Evolutionary conservation across 257 asterid species (phyloP).

Genomic region (Ehretia macrophylla): DNA sequence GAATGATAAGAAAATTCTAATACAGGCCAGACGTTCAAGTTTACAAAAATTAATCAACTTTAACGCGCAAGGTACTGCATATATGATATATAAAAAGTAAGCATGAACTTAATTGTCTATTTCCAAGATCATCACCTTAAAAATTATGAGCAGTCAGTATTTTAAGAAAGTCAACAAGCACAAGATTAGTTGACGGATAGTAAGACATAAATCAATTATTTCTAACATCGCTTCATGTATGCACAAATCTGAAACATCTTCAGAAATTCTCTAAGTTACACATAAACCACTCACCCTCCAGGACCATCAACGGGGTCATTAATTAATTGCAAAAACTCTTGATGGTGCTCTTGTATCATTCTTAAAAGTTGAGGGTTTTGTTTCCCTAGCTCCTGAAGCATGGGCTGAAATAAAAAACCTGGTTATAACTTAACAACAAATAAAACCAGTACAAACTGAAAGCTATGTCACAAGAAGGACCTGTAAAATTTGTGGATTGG

Average conservation of each 20-base stretch:
- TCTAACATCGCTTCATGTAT: too few species aligned
- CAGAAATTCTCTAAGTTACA: too few species aligned
- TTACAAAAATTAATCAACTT: too few species aligned
- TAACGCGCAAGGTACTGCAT: too few species aligned
- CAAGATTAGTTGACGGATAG: too few species aligned
- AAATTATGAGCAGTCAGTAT: too few species aligned
- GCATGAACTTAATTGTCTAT: too few species aligned
- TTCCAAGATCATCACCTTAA: too few species aligned
- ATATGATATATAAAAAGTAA: too few species aligned
- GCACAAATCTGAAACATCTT: too few species aligned
- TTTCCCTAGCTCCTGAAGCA: constrained; percentile 95
- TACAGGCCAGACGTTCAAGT: neutral
- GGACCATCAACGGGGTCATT: constrained; percentile 83
- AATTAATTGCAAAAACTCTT: constrained; percentile 82
- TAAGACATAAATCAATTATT: too few species aligned
- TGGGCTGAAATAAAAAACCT: constrained; percentile 44
- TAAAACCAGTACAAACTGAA: neutral
- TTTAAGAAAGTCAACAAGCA: too few species aligned
- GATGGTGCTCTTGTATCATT: constrained; percentile 77
- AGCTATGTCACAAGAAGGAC: constrained; percentile 26
- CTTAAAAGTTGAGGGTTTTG: constrained; percentile 77
- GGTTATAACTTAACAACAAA: neutral
- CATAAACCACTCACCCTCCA: constrained; percentile 53
- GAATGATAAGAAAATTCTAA: neutral
- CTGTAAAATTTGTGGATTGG: constrained; percentile 90